Conservation (phyloP, 208 protist species). For the Leishmania turanica region DNA sequence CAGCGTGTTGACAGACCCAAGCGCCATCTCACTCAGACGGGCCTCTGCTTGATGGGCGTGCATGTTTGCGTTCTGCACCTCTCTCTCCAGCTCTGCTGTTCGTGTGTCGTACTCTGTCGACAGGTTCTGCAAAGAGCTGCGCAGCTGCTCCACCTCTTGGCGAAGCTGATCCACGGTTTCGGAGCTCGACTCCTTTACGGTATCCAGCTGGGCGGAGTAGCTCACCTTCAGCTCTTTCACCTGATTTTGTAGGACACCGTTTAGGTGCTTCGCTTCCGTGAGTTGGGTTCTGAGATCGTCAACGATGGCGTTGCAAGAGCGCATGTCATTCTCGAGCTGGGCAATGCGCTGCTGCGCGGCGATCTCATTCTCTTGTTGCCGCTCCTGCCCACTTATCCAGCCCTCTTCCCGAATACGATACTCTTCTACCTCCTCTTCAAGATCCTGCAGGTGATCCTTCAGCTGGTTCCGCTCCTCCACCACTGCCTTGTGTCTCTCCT, state of each 20-base stretch:
- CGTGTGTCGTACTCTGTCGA: conserved; percentile 58
- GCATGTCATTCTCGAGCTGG: conserved; percentile 35
- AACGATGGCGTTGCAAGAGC: conserved; percentile 15
- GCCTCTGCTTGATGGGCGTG: conserved; percentile 62
- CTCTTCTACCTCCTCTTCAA: conserved; percentile 51
- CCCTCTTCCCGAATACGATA: conserved; percentile 37
- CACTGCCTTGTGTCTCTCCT: conserved; percentile 42
- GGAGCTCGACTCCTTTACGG: conserved; percentile 34
- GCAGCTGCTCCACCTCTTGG: conserved; percentile 54
- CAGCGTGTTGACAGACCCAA: conserved; percentile 45
- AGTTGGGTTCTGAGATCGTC: conserved; percentile 40
- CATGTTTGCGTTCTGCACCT: conserved; percentile 51
- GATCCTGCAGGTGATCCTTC: conserved; percentile 37
- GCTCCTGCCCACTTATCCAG: conserved; percentile 29
- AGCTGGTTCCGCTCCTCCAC: conserved; percentile 36
- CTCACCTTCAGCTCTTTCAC: conserved; percentile 36
- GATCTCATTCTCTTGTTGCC: conserved; percentile 22
- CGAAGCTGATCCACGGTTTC: conserved; percentile 38
- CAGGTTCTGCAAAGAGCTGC: conserved; percentile 38
- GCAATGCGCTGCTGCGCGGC: conserved; percentile 41
- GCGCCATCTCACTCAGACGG: conserved; percentile 47
- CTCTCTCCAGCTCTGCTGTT: conserved; percentile 50
- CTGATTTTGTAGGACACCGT: conserved; percentile 24
- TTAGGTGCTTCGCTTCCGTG: conserved; percentile 26
- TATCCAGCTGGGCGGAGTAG: conserved; percentile 30